Base-by-base conservation (phyloP, 495 filamentous ascomycete species). In the Astrothelium subdiscretum region DNA sequence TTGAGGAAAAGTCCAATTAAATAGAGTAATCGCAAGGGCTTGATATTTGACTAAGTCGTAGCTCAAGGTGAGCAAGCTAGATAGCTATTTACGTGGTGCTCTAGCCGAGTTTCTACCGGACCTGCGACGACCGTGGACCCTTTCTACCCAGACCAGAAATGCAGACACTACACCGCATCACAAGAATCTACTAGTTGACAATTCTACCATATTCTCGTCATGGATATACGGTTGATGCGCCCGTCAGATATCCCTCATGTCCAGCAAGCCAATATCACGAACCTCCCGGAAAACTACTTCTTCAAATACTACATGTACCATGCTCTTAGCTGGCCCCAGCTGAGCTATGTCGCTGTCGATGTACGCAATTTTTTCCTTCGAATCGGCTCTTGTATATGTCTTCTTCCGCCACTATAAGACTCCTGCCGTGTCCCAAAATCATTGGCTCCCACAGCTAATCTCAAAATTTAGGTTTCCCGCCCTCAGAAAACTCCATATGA, bases 241-340 rank as follows among this genome's bases (percentile, higher is more conserved):
- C 77, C 88, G 61, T 83, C 84, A 62, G 89, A 92, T 78, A 92
- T 96, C 67, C 94, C 90, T 51, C 86, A 95, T 67, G 92, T 98
- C 69, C 94, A 98, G 79, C 89, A 91, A 76, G 91, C 94, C 67
- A 98, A 98, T 79, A 90, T 97, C 74, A 96, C 95, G 71, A 98
- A 98, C 78, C 82, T 98, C 31, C 94, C 94, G 68, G 94, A 98
- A 77, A 98, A 98, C 81, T 98, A 98, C 83, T 97, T 97, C 76
- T 85, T 95, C 77, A 98, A 98, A 83, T 98, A 98, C 82, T 98
- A 98, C 82, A 88, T 98, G 69, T 98, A 98, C 83, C 94, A 98
- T 76, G 94, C 94, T 6, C 84, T 97, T 60, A 94, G 90, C 59
- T 98, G 94, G 94, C 94, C 94, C 10, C 92, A 97, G 73, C 85